Percentiles rank a stretch among this genome's conserved stretches.
Conservation (phyloP, 2,329 filamentous ascomycete species). For the Stemphylium lycopersici region DNA sequence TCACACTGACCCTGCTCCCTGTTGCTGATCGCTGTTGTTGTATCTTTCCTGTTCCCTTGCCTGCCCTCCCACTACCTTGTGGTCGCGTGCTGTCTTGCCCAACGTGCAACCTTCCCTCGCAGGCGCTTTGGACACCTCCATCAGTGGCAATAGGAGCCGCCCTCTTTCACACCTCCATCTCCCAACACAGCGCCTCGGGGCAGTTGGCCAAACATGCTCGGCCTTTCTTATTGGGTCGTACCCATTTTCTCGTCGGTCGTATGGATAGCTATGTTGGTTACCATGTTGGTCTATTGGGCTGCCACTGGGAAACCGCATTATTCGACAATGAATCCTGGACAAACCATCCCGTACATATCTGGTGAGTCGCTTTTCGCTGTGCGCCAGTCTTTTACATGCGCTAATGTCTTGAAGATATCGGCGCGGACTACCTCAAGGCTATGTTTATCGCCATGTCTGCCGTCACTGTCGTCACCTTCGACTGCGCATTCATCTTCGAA, state of each 20-base stretch:
- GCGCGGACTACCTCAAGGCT: constrained; percentile 69
- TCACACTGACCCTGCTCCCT: constrained; percentile 5
- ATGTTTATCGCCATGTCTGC: constrained; percentile 76
- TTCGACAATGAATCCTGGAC: constrained; percentile 62
- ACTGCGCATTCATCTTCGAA: constrained; percentile 80
- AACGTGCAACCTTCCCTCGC: constrained; percentile 7
- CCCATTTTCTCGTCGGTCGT: constrained; percentile 68
- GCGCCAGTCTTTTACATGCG: no score
- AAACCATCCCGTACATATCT: constrained; percentile 74
- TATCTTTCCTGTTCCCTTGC: constrained; percentile 2
- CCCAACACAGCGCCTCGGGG: background rate
- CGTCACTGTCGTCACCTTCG: constrained; percentile 78
- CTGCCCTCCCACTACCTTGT: background rate
- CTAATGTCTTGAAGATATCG: constrained; percentile 56
- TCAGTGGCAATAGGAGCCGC: background rate
- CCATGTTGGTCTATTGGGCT: constrained; percentile 74
- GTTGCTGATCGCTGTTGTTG: constrained; percentile 1
- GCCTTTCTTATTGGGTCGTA: constrained; percentile 64
- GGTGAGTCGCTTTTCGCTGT: constrained; percentile 50
- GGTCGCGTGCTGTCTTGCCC: constrained; percentile 8
- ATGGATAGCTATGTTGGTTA: constrained; percentile 66
- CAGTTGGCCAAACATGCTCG: constrained; percentile 34
- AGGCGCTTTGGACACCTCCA: background rate
- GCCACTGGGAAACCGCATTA: constrained; percentile 64
- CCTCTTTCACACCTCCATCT: background rate